A percentile compares a stretch with the other conserved stretches of the same genome.
Conservation (phyloP, 2,329 filamentous ascomycete genomes). For the Ustulina deusta region DNA sequence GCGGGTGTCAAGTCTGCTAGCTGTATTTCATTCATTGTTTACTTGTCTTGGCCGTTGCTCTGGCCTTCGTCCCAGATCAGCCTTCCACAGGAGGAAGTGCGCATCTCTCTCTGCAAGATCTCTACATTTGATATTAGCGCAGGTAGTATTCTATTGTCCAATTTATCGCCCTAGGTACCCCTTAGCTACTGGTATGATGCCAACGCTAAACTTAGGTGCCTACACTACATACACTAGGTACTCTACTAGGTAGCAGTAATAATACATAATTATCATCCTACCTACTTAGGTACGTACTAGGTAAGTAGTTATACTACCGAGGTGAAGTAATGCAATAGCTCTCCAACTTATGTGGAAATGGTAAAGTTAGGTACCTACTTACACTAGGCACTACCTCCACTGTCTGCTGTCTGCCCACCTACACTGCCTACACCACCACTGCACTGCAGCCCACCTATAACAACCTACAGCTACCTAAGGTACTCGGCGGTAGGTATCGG, state of each 20-base stretch:
- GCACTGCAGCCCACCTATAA: neutral
- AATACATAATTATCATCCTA: slow-evolving; percentile 20
- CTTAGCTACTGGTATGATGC: neutral
- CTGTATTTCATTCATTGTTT: neutral
- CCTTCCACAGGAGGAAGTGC: slow-evolving; percentile 14
- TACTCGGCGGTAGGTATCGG: slow-evolving; percentile 2
- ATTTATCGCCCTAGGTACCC: neutral
- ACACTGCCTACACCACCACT: neutral
- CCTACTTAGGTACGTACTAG: neutral
- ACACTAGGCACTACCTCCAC: neutral
- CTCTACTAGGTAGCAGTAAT: slow-evolving; percentile 13
- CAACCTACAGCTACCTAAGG: slow-evolving; percentile 7
- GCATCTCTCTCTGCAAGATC: neutral
- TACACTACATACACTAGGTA: neutral
- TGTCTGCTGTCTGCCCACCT: neutral
- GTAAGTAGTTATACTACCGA: slow-evolving; percentile 3
- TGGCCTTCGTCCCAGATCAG: neutral
- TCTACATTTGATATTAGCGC: slow-evolving; percentile 32
- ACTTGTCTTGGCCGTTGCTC: neutral
- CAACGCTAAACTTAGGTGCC: slow-evolving; percentile 3
- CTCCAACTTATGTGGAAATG: slow-evolving; percentile 15
- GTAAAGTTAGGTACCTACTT: neutral
- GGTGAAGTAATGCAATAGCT: slow-evolving; percentile 16
- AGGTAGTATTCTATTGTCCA: neutral
- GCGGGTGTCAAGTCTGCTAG: neutral